Evolutionary conservation across 805 yeast species (phyloP).

Genomic region (Schizosaccharomyces octosporus): DNA sequence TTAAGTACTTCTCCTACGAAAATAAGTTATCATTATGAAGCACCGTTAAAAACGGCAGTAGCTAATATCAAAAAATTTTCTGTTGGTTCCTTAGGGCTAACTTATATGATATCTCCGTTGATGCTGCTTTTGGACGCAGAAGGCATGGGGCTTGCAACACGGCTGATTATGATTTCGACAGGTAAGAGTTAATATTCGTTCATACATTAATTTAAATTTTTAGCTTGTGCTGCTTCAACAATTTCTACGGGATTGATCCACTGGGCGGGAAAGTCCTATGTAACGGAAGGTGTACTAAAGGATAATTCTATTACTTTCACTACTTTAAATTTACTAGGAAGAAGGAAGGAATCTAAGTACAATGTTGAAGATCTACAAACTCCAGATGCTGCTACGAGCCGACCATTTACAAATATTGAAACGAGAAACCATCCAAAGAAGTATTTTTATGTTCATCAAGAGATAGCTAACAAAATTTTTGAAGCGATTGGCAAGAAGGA

Average conservation of each 20-base stretch:
- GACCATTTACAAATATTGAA: background rate
- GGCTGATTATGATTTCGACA: background rate
- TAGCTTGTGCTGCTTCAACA: background rate
- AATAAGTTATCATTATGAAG: background rate
- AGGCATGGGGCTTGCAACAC: background rate
- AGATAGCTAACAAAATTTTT: background rate
- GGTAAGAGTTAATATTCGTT: background rate
- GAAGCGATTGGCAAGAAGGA: background rate
- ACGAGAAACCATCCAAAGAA: background rate
- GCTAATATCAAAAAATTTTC: background rate
- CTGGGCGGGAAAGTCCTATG: background rate
- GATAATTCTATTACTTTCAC: background rate
- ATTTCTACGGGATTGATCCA: background rate
- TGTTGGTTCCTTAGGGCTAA: background rate
- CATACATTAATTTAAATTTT: background rate
- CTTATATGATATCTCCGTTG: background rate
- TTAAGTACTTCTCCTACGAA: background rate
- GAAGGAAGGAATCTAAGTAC: background rate
- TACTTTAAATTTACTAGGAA: background rate
- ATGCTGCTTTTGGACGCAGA: background rate
- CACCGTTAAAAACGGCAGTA: background rate
- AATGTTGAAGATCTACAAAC: background rate
- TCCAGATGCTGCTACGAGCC: background rate
- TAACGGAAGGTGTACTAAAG: background rate
- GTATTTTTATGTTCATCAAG: background rate